phyloP scores from a whole-genome alignment of 495 filamentous ascomycete species.

The Acidomyces sp. region DNA sequence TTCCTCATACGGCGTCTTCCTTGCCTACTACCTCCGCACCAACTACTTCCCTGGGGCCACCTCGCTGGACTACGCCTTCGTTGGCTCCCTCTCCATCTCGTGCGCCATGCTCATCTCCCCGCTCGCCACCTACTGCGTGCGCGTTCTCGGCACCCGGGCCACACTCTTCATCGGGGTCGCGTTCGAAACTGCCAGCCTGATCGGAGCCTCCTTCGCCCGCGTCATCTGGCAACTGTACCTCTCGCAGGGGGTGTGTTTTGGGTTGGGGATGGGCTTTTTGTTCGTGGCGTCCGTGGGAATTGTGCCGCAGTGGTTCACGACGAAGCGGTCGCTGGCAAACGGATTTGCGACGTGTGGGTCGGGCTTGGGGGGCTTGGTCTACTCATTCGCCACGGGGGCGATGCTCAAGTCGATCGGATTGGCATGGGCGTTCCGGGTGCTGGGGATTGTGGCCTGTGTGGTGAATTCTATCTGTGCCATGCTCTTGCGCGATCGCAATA shows the following conservation, averaged over 20 bases:
- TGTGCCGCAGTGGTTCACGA: slow-evolving; percentile 67
- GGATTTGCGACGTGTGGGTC: slow-evolving; percentile 58
- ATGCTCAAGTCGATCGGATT: slow-evolving; percentile 50
- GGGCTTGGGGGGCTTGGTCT: slow-evolving; percentile 52
- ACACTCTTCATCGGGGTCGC: slow-evolving; percentile 34
- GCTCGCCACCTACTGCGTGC: slow-evolving; percentile 30
- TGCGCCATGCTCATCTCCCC: slow-evolving; percentile 37
- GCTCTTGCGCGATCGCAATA: slow-evolving; percentile 55
- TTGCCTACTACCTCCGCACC: slow-evolving; percentile 37
- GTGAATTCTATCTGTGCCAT: slow-evolving; percentile 46
- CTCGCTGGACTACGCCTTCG: slow-evolving; percentile 38
- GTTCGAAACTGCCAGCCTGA: slow-evolving; percentile 30
- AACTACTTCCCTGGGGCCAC: slow-evolving; percentile 34
- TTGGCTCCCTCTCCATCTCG: slow-evolving; percentile 40
- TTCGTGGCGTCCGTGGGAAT: slow-evolving; percentile 61
- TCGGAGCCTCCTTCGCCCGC: slow-evolving; percentile 36
- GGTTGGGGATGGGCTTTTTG: slow-evolving; percentile 54
- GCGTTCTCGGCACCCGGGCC: slow-evolving; percentile 28
- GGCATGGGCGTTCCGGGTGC: slow-evolving; percentile 55
- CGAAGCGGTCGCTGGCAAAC: slow-evolving; percentile 56
- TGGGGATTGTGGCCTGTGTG: slow-evolving; percentile 46
- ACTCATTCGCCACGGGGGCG: slow-evolving; percentile 39
- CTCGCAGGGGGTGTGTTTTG: slow-evolving; percentile 65
- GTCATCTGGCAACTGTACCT: slow-evolving; percentile 48
- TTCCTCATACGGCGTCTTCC: slow-evolving; percentile 36